These are phyloP conservation scores for Ceratocystis papillata DNA, from an alignment of 2,329 filamentous ascomycete genomes.

Conservation along the genomic window DNA sequence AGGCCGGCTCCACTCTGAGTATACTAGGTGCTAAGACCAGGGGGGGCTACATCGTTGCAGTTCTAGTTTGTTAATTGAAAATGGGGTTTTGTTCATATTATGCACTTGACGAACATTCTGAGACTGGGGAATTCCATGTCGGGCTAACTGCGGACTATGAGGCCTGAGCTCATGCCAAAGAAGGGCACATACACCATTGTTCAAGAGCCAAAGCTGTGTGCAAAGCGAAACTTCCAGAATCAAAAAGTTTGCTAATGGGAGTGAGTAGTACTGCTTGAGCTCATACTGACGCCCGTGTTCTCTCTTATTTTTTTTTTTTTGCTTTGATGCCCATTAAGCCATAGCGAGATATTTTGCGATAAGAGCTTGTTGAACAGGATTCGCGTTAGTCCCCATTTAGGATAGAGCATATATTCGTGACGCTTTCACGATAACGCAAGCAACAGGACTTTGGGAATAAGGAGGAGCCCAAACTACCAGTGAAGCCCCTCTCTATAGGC, in stretches of 20 bases:
- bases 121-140: not conserved
- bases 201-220: not conserved
- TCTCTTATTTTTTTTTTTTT: not conserved
- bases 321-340: not conserved
- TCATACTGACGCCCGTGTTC: not conserved
- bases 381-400: not conserved
- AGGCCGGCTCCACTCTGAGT: conserved; percentile 1
- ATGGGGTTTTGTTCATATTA: not conserved
- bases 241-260: not conserved
- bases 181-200: conserved; percentile 5
- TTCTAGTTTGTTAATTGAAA: conserved; percentile 4
- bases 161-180: conserved; percentile 5
- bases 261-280: not conserved
- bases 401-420: not conserved
- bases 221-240: conserved; percentile 7
- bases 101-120: not conserved
- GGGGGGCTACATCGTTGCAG: not conserved
- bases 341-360: not conserved
- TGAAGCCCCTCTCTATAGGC: not conserved
- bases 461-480: not conserved
- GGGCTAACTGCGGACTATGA: conserved; percentile 2
- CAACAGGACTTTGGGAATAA: not conserved
- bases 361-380: not conserved
- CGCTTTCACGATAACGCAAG: not conserved
- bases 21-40: conserved; percentile 5